Conservation (phyloP, 202 grass and related monocot genomes). For the Panicum virgatum region DNA sequence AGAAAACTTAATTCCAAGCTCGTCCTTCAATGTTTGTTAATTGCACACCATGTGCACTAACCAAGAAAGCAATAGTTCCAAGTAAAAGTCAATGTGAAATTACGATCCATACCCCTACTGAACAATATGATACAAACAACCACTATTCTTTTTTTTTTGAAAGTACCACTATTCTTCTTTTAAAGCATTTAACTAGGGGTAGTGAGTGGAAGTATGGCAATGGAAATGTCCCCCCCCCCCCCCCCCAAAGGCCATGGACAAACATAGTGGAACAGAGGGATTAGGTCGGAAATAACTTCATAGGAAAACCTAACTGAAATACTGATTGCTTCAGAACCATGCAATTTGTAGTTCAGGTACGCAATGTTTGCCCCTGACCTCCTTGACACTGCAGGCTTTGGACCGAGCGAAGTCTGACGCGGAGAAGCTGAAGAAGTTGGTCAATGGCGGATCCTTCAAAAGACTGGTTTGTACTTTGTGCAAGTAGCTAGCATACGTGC, state of each 20-base stretch:
- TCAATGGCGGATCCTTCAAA: constrained; percentile 62
- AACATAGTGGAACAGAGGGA: background rate
- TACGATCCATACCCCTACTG: background rate
- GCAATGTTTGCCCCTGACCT: constrained; percentile 9
- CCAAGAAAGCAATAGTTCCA: background rate
- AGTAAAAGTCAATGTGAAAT: background rate
- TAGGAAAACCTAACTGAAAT: background rate
- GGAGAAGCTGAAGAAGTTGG: constrained; percentile 88
- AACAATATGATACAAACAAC: background rate
- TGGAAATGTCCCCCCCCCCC: background rate
- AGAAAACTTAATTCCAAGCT: background rate
- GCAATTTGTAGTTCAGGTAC: background rate
- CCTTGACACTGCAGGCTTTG: constrained; percentile 57
- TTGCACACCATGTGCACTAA: background rate
- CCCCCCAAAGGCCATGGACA: background rate
- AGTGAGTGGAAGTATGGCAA: background rate
- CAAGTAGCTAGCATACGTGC: background rate
- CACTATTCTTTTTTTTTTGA: too few species aligned
- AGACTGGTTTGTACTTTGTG: constrained; percentile 66
- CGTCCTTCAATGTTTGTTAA: background rate
- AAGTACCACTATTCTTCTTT: too few species aligned
- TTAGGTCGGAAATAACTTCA: background rate
- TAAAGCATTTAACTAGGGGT: background rate
- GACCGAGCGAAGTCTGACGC: constrained; percentile 92
- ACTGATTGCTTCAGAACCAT: background rate